Percentiles rank a stretch among this genome's conserved stretches.
Evolutionary conservation across 805 yeast genomes (phyloP).

Genomic region (Ogataea methylovora): DNA sequence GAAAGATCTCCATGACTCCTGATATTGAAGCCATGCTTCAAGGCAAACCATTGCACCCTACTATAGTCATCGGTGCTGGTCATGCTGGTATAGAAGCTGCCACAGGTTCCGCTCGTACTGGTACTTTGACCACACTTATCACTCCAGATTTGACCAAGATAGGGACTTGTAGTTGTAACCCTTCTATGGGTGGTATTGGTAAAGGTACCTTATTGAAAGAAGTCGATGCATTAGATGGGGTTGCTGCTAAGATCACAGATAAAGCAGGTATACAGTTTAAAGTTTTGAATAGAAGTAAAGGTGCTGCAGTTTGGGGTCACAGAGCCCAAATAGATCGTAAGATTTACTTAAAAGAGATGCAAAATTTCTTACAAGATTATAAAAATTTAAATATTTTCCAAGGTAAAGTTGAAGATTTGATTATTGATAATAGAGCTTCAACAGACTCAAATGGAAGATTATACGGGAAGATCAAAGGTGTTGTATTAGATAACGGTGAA

Average conservation of each 20-base stretch:
- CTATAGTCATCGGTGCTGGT: constrained; percentile 92
- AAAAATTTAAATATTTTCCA: constrained; percentile 52
- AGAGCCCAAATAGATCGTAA: constrained; percentile 91
- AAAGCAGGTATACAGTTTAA: constrained; percentile 89
- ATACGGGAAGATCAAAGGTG: constrained; percentile 54
- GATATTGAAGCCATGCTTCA: constrained; percentile 27
- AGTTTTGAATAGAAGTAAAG: constrained; percentile 76
- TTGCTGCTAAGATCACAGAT: constrained; percentile 81
- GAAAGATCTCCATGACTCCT: constrained; percentile 12
- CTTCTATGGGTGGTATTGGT: constrained; percentile 97
- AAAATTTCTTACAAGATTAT: constrained; percentile 47
- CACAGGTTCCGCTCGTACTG: constrained; percentile 83
- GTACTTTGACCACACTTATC: constrained; percentile 59
- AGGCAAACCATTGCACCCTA: constrained; percentile 41
- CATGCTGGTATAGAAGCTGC: constrained; percentile 99
- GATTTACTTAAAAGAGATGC: constrained; percentile 77
- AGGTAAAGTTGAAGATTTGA: constrained; percentile 79
- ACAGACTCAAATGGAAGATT: constrained; percentile 30
- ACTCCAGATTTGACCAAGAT: constrained; percentile 72
- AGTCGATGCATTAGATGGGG: constrained; percentile 95
- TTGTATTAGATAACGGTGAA: constrained; percentile 61
- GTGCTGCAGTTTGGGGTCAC: constrained; percentile 98
- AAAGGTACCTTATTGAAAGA: constrained; percentile 90
- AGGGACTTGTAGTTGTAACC: constrained; percentile 96
- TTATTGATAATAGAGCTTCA: constrained; percentile 37